These are phyloP conservation scores for Petrea volubilis DNA, from an alignment of 257 asterid genomes.

Conservation along the genomic window DNA sequence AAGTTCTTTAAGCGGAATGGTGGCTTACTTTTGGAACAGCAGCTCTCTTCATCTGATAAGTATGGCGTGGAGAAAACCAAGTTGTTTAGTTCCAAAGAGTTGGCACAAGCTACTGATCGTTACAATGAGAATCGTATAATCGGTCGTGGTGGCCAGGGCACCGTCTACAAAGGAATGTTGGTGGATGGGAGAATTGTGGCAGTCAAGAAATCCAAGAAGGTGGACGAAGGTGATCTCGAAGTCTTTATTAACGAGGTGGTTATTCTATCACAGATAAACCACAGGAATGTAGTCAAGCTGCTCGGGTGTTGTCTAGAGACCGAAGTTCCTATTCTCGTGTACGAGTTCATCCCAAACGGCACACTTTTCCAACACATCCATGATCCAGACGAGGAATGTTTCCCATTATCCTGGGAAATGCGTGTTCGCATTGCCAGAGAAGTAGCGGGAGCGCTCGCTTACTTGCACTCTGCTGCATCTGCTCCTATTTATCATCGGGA, in stretches of 20 bases:
- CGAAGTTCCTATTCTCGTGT: conserved; percentile 27
- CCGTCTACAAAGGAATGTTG: conserved; percentile 48
- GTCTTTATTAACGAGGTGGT: conserved; percentile 45
- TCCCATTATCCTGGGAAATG: conserved; percentile 33
- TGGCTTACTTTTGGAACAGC: conserved; percentile 37
- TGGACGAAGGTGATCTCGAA: conserved; percentile 31
- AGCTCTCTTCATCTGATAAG: conserved; percentile 23
- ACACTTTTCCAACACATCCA: conserved; percentile 32
- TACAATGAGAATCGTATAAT: conserved; percentile 35
- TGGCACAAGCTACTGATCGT: conserved; percentile 34
- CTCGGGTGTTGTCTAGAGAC: conserved; percentile 29
- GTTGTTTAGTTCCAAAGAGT: conserved; percentile 31
- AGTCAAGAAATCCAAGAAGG: conserved; percentile 36
- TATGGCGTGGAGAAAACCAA: conserved; percentile 27
- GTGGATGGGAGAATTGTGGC: conserved; percentile 40
- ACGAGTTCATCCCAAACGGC: conserved; percentile 32
- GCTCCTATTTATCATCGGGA: conserved; percentile 36
- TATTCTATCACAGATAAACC: conserved; percentile 38
- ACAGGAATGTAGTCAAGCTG: conserved; percentile 31
- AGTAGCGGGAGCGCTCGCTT: conserved; percentile 35
- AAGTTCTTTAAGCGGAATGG: conserved; percentile 39
- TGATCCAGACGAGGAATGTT: conserved; percentile 25
- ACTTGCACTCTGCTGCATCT: conserved; percentile 40
- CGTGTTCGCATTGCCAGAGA: conserved; percentile 30
- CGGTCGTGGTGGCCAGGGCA: conserved; percentile 51